Percentiles rank a stretch among this genome's conserved stretches.
phyloP scores from a whole-genome alignment of 139 green algal genomes.

The Astrephomene gubernaculifera region DNA sequence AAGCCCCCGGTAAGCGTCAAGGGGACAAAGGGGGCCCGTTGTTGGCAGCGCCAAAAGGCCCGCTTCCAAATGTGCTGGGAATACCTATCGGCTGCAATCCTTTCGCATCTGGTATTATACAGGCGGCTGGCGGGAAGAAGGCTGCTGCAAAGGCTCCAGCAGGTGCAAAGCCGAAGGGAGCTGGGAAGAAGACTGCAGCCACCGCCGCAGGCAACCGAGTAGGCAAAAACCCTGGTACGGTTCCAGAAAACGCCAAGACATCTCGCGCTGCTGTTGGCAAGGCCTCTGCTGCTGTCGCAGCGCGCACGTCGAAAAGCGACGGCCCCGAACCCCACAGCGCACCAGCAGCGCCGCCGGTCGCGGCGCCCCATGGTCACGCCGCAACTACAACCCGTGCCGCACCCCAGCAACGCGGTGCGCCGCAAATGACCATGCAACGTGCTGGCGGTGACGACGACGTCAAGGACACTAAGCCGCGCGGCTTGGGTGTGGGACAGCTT shows the following conservation, averaged over 20 bases:
- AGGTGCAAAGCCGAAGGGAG: background rate
- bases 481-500: too few relatives aligned
- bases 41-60: background rate
- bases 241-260: too few relatives aligned
- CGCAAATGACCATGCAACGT: too few relatives aligned
- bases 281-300: background rate
- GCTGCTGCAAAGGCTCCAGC: background rate
- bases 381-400: too few relatives aligned
- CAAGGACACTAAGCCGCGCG: too few relatives aligned
- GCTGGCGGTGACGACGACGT: too few relatives aligned
- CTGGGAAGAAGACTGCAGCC: background rate
- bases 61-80: background rate
- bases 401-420: too few relatives aligned
- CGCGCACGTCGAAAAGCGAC: background rate
- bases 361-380: too few relatives aligned
- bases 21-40: background rate
- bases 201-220: background rate
- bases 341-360: background rate
- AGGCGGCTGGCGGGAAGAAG: conserved; percentile 2
- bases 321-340: background rate
- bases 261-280: background rate
- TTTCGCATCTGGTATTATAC: background rate
- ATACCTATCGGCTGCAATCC: background rate
- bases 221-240: too few relatives aligned
- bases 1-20: background rate